Percentiles rank a stretch among this genome's conserved stretches.
Conservation (phyloP, 306 rosid genomes). For the Cicer arietinum region DNA sequence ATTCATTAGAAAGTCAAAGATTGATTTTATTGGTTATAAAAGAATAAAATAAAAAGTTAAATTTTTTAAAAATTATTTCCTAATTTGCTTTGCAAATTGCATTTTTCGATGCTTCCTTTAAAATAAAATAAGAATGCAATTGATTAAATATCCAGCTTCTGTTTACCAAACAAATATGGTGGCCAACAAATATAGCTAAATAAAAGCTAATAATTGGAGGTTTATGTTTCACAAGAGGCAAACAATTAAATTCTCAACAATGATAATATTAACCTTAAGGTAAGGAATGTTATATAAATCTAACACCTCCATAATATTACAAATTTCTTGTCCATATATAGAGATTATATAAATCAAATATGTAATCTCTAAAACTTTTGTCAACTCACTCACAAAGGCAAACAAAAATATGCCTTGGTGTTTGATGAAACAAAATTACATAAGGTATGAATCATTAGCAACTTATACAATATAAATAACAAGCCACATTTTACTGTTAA, state of each 20-base stretch:
- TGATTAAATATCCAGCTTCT: too few species aligned
- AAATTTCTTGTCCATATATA: slow-evolving; percentile 15
- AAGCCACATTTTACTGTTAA: slow-evolving; percentile 52
- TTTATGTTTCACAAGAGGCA: too few species aligned
- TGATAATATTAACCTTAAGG: background rate
- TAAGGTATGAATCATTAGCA: slow-evolving; percentile 43
- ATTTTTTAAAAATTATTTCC: background rate
- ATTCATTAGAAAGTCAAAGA: too few species aligned
- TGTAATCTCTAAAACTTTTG: slow-evolving; percentile 35
- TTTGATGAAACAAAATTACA: slow-evolving; percentile 37
- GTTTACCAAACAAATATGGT: too few species aligned
- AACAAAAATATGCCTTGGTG: slow-evolving; percentile 58
- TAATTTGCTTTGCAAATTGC: background rate
- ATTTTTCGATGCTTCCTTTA: too few species aligned
- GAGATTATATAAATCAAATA: slow-evolving; percentile 14
- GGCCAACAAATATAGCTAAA: too few species aligned
- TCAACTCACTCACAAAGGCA: slow-evolving; percentile 60
- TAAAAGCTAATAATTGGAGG: too few species aligned
- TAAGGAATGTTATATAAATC: background rate
- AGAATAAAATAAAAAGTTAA: too few species aligned
- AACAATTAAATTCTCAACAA: slow-evolving; percentile 7
- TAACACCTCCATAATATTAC: slow-evolving; percentile 8
- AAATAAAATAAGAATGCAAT: too few species aligned
- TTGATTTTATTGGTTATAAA: too few species aligned
- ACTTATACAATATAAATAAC: slow-evolving; percentile 34